Conservation (phyloP, 495 filamentous ascomycete genomes). For the Penicillium coprophilum region DNA sequence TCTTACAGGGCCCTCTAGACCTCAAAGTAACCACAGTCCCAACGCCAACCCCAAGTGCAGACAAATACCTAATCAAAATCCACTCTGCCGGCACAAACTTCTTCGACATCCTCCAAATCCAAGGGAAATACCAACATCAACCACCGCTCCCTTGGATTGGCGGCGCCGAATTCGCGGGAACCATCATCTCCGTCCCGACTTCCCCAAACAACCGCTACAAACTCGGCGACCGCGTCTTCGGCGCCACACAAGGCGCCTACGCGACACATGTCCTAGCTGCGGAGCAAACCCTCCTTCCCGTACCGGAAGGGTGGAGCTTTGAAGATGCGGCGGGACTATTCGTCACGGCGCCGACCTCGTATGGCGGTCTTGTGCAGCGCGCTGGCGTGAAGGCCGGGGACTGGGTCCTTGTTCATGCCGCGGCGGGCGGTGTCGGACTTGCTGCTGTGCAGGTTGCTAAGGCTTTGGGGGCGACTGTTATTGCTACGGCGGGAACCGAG, state of each 20-base stretch:
- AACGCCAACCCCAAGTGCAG: conserved; percentile 62
- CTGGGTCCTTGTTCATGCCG: conserved; percentile 88
- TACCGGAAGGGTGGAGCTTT: conserved; percentile 80
- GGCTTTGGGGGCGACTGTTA: conserved; percentile 82
- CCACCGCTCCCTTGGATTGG: conserved; percentile 80
- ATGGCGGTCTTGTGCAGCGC: conserved; percentile 76
- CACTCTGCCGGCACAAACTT: conserved; percentile 91
- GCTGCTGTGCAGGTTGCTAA: conserved; percentile 94
- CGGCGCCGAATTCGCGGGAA: conserved; percentile 83
- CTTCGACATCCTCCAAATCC: conserved; percentile 91
- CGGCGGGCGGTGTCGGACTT: conserved; percentile 87
- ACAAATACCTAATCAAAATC: conserved; percentile 86
- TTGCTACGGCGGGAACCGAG: conserved; percentile 79
- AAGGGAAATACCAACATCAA: conserved; percentile 73
- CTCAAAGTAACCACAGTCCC: conserved; percentile 73
- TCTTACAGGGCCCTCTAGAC: conserved; percentile 66
- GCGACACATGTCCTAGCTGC: conserved; percentile 68
- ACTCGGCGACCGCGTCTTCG: conserved; percentile 81
- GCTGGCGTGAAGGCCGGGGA: conserved; percentile 77
- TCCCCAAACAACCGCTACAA: conserved; percentile 54
- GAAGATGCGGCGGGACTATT: conserved; percentile 85
- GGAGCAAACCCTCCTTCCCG: conserved; percentile 66
- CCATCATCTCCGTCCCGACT: conserved; percentile 63
- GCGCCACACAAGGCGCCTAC: conserved; percentile 82
- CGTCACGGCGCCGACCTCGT: conserved; percentile 88